These are phyloP conservation scores for Penicillium sp. DNA, from an alignment of 2,329 filamentous ascomycete genomes.

Conservation along the genomic window DNA sequence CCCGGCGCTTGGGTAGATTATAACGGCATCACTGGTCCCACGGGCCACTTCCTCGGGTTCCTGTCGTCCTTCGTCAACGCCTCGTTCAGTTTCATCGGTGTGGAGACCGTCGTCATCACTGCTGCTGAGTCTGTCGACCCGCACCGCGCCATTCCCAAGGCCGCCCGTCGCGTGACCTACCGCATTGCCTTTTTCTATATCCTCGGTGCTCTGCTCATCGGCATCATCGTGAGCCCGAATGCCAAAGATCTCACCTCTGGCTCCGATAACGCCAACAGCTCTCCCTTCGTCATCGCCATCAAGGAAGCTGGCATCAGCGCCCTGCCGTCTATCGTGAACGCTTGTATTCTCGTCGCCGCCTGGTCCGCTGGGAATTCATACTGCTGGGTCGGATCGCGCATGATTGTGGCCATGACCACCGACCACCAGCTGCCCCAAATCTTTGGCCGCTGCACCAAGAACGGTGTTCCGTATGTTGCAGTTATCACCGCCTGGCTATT, in stretches of 20 bases:
- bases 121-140: slow-evolving; percentile 44
- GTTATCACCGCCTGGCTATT: slow-evolving; percentile 56
- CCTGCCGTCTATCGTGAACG: slow-evolving; percentile 36
- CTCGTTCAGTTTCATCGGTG: slow-evolving; percentile 43
- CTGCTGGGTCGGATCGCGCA: slow-evolving; percentile 56
- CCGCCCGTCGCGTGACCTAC: slow-evolving; percentile 41
- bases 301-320: slow-evolving; percentile 33
- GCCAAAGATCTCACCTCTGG: slow-evolving; percentile 23
- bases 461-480: slow-evolving; percentile 56
- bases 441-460: slow-evolving; percentile 53
- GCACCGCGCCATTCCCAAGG: slow-evolving; percentile 41
- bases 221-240: slow-evolving; percentile 29
- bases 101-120: slow-evolving; percentile 42
- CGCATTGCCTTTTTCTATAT: slow-evolving; percentile 42
- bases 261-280: slow-evolving; percentile 31
- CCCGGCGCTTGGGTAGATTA: slow-evolving; percentile 34
- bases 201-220: slow-evolving; percentile 30
- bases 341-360: slow-evolving; percentile 37
- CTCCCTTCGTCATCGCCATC: slow-evolving; percentile 39
- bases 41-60: slow-evolving; percentile 38
- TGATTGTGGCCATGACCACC: slow-evolving; percentile 59
- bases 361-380: slow-evolving; percentile 45
- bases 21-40: slow-evolving; percentile 29
- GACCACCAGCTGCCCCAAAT: slow-evolving; percentile 59
- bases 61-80: slow-evolving; percentile 42